Conservation (phyloP, 2,329 filamentous ascomycete genomes). For the Hirsutella minnesotensis region DNA sequence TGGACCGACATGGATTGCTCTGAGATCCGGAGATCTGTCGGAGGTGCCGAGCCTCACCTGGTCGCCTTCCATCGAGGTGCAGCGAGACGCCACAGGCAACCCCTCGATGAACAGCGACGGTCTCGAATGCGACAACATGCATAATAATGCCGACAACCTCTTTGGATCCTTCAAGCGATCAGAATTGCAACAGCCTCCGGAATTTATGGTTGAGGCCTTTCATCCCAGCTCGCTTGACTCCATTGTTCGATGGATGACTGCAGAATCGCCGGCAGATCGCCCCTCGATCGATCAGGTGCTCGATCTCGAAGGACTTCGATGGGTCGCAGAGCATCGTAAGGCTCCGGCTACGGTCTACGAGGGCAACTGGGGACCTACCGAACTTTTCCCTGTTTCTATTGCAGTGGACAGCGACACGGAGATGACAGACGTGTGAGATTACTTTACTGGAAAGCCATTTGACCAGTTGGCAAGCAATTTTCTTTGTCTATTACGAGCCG, state of each 20-base stretch:
- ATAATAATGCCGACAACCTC: conserved; percentile 18
- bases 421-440: conserved; percentile 44
- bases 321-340: conserved; percentile 65
- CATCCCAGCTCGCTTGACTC: conserved; percentile 69
- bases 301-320: conserved; percentile 60
- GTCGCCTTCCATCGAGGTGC: conserved; percentile 57
- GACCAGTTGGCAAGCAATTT: background rate
- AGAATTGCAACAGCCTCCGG: conserved; percentile 53
- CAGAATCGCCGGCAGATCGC: conserved; percentile 58
- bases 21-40: conserved; percentile 80
- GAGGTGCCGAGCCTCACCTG: conserved; percentile 82
- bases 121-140: conserved; percentile 17
- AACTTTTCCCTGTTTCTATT: conserved; percentile 28
- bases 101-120: conserved; percentile 23
- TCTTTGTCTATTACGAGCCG: background rate
- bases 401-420: conserved; percentile 36
- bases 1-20: conserved; percentile 77
- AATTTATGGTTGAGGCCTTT: conserved; percentile 74
- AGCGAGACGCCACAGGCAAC: conserved; percentile 57
- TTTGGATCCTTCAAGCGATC: conserved; percentile 36
- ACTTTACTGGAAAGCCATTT: background rate
- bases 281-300: conserved; percentile 67
- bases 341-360: conserved; percentile 93
- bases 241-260: conserved; percentile 81
- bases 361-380: conserved; percentile 85